Evolutionary conservation across 495 filamentous ascomycete species (phyloP), one percentile per base, ranked within the genome.

Genomic region (Aspergillus avenaceus): DNA sequence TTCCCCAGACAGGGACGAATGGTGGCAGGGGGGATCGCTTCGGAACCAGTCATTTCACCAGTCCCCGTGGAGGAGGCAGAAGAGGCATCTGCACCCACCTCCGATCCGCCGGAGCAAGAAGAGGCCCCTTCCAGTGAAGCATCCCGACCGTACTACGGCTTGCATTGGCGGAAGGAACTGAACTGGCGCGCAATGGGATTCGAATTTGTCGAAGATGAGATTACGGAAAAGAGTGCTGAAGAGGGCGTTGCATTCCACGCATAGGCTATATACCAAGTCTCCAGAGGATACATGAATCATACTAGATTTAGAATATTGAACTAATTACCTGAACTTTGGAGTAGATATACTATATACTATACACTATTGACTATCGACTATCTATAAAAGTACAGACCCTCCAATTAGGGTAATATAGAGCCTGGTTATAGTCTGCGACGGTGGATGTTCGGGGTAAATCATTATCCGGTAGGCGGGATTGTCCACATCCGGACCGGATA

Each of bases 181-280:
- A 98, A 98, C 67, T 97, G 95, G 95, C 87, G 87, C 49, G 76
- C 90, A 51, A 65, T 96, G 44, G 86, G 84, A 13, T 98, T 90
- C 81, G 84, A 95, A 59, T 95, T 84, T 75, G 73, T 75, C 1
- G 66, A 72, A n/a, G 62, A 66, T 6, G 50, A 26, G 22, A 16
- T 13, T n/a, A 7, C 25, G 9, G 41, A 28, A 13, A 38, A 28
- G 11, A n/a, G 19, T 7, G 41, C 45, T 11, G 49, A 34, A 12
- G 54, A 53, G 4, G 53, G 52, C 5, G 43, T 62, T 43, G 55
- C 49, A 7, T 62, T 58, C 27, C 56, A 62, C 43, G 59, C 59
- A 26, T 62, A 52, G 47, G 11, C 16, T 31, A 22, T 41, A 41
- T 32, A 44, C 36, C n/a, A n/a, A n/a, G n/a, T n/a, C n/a, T n/a